Evolutionary conservation across 139 green algal species (phyloP).

Genomic region (Edaphochlamys debaryana): DNA sequence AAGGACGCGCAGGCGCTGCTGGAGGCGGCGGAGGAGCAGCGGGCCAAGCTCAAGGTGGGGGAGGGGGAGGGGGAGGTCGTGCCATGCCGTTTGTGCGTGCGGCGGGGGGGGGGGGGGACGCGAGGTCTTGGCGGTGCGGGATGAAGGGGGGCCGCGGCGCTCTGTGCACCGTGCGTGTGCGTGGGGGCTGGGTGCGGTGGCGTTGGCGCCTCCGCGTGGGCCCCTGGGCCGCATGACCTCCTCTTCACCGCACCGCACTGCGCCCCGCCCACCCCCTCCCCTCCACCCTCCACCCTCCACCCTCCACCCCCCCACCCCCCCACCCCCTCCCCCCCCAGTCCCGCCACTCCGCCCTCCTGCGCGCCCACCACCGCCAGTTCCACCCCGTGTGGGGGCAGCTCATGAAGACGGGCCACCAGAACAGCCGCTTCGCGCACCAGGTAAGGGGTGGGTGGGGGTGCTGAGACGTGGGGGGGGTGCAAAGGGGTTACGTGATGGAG

Average conservation of each 20-base stretch:
- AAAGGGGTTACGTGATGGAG: neutral
- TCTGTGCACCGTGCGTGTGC: too few species aligned
- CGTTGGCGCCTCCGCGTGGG: too few species aligned
- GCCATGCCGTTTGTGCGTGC: too few species aligned
- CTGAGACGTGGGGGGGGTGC: neutral
- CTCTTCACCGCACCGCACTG: too few species aligned
- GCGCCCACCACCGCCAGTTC: conserved; percentile 83
- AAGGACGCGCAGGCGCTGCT: conserved; percentile 42
- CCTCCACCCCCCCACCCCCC: neutral
- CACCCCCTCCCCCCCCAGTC: conserved; percentile 45
- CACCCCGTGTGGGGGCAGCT: conserved; percentile 95
- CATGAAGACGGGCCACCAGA: conserved; percentile 97
- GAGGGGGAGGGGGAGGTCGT: neutral
- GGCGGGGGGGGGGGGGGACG: too few species aligned
- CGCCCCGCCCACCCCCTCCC: too few species aligned
- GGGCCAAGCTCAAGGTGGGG: conserved; percentile 13
- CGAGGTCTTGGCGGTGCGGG: too few species aligned
- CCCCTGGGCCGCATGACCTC: too few species aligned
- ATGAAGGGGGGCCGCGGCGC: too few species aligned
- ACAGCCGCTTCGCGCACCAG: conserved; percentile 93
- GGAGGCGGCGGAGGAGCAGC: conserved; percentile 22
- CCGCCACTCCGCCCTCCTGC: conserved; percentile 73
- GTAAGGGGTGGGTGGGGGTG: conserved; percentile 34
- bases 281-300: too few species aligned
- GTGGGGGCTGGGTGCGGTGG: too few species aligned